Evolutionary conservation across 441 rosid species (phyloP), one percentile per base, ranked within the genome.

Genomic region (Mallotus repandus): DNA sequence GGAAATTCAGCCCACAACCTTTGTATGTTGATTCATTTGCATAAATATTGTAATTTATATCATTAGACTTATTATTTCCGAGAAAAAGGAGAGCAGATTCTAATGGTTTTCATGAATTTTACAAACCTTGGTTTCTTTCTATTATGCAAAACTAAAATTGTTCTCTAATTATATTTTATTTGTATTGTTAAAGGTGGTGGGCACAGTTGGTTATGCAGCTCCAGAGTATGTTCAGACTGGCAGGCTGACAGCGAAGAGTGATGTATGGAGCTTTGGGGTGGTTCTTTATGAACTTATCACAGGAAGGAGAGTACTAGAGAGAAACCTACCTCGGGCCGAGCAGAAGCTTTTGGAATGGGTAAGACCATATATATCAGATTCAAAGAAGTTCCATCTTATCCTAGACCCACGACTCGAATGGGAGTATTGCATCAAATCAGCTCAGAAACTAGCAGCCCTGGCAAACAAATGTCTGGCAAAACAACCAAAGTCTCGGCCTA

Each of bases 241-340:
- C 8, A 84, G 84, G 77, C 75, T 95, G 78, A 93, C 99, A 43
- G 91, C 96, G 10, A 95, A 95, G 86, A 95, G 97, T 52, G 98
- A 95, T 72, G 99, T 93, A n/a, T 95, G 99, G 99, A 95, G 99
- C 85, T 95, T 91, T 69, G 99, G 99, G 12, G 99, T 95, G 53
- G 99, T 95, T 74, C 85, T 95, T 41, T 93, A 84, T 21, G 99
- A 95, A 77, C 91, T 95, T 53, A 88, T 95, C 78, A 93, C 97
- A 0, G 99, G 96, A 82, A 90, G 99, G 83, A 87, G 95, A 77
- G 97, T 89, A 0, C 63, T 95, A 60, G 99, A 91, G 80, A 83
- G 93, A 77, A 93, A 95, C 66, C 84, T 88, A 14, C 98, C 99
- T 48, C 86, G 94, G 2, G 85, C 82, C 41, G 99, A 95, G 75